A percentile compares a stretch with the other conserved stretches of the same genome.
Evolutionary conservation across 345 rosid species (phyloP).

Genomic region (Sapria himalayana): DNA sequence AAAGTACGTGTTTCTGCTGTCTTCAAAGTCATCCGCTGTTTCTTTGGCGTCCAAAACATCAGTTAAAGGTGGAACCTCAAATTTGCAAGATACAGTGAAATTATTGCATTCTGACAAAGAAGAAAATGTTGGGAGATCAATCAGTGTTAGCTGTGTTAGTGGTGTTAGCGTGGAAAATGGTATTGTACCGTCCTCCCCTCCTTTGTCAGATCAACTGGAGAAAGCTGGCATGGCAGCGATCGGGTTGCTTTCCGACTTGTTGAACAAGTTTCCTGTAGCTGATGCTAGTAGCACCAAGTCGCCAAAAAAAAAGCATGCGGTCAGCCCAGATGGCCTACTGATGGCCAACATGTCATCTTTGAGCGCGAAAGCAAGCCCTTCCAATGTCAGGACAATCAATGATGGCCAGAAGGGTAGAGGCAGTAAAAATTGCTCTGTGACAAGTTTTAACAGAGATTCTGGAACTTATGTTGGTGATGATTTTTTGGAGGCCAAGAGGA

Average conservation of each 20-base stretch:
- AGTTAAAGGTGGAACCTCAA: conserved; percentile 15
- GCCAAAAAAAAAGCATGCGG: conserved; percentile 31
- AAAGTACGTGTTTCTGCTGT: conserved; percentile 19
- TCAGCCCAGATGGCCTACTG: conserved; percentile 26
- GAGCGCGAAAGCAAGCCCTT: conserved; percentile 21
- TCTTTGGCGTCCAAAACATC: conserved; percentile 13
- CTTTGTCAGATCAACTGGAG: conserved; percentile 43
- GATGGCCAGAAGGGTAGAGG: conserved; percentile 22
- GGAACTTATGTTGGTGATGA: conserved; percentile 14
- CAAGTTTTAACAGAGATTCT: conserved; percentile 29
- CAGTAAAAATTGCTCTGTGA: conserved; percentile 17
- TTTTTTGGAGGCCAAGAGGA: conserved; percentile 11
- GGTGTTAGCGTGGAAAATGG: conserved; percentile 19
- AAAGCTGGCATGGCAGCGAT: conserved; percentile 57
- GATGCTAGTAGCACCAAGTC: conserved; percentile 25
- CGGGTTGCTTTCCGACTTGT: conserved; percentile 38
- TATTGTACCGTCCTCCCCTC: conserved; percentile 18
- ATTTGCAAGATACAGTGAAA: conserved; percentile 18
- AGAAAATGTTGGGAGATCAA: conserved; percentile 18
- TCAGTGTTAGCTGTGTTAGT: conserved; percentile 29
- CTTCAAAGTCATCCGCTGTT: conserved; percentile 23
- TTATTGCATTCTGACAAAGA: conserved; percentile 20
- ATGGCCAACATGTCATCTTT: conserved; percentile 31
- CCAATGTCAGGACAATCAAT: conserved; percentile 14
- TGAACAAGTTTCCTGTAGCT: conserved; percentile 38